Evolutionary conservation across 148 eudicot genomes (phyloP).

Genomic region (Spergularia marina): DNA sequence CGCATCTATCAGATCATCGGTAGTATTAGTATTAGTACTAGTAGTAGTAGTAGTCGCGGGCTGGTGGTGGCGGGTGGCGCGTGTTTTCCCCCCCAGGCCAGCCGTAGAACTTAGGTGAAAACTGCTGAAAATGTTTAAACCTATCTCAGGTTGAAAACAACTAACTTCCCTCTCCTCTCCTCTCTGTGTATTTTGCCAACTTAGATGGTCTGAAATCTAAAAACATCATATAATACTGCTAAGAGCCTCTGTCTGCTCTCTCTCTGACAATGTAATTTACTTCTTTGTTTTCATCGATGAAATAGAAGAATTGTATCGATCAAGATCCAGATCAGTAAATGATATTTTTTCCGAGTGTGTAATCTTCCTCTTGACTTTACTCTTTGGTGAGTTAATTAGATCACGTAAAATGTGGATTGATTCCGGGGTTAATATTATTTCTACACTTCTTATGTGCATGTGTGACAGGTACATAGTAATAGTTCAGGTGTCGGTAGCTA

Average conservation of each 20-base stretch:
- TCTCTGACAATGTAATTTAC: constrained; percentile 19
- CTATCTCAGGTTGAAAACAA: constrained; percentile 26
- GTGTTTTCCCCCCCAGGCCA: background rate
- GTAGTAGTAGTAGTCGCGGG: constrained; percentile 6
- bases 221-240: constrained; percentile 14
- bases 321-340: constrained; percentile 17
- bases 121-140: constrained; percentile 18
- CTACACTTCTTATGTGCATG: background rate
- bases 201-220: constrained; percentile 5
- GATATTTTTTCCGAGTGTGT: background rate
- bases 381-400: background rate
- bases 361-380: background rate
- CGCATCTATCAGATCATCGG: background rate
- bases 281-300: constrained; percentile 10
- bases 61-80: background rate
- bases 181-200: constrained; percentile 14
- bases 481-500: constrained; percentile 6
- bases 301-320: constrained; percentile 8
- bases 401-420: constrained; percentile 19
- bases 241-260: constrained; percentile 18
- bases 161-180: background rate
- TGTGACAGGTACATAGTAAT: background rate
- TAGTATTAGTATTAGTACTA: background rate
- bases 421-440: background rate
- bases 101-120: constrained; percentile 15